phyloP scores from a whole-genome alignment of 2,329 filamentous ascomycete species.

The Epichloe typhina region DNA sequence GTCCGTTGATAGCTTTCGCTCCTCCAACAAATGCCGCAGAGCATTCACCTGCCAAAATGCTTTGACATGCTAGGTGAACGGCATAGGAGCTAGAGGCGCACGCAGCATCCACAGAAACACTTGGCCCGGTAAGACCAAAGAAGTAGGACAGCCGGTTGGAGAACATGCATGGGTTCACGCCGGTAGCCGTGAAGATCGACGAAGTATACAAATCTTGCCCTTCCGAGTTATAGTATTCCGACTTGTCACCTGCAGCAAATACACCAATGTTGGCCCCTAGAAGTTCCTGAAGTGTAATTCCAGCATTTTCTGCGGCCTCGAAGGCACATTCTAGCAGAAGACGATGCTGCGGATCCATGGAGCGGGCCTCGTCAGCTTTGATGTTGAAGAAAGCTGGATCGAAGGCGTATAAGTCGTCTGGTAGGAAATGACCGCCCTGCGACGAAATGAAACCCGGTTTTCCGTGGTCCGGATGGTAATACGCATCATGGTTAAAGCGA shows the following conservation, averaged over 20 bases:
- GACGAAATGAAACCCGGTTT: constrained; percentile 13
- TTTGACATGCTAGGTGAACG: constrained; percentile 21
- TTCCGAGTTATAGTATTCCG: not conserved
- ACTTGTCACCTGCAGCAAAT: constrained; percentile 9
- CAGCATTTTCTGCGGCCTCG: constrained; percentile 26
- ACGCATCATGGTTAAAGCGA: constrained; percentile 13
- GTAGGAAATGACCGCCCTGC: constrained; percentile 19
- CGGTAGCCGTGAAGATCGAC: not conserved
- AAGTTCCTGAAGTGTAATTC: constrained; percentile 9
- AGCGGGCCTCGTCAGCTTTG: constrained; percentile 2
- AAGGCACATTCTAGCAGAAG: constrained; percentile 24
- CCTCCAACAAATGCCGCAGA: constrained; percentile 13
- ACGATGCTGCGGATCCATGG: constrained; percentile 8
- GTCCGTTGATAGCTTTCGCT: constrained; percentile 11
- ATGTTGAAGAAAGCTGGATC: constrained; percentile 21
- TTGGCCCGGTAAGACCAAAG: constrained; percentile 23
- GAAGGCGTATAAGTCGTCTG: constrained; percentile 23
- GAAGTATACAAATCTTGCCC: not conserved
- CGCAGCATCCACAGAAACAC: constrained; percentile 25
- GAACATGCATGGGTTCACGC: constrained; percentile 4
- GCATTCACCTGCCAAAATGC: constrained; percentile 17
- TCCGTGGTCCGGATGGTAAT: constrained; percentile 18
- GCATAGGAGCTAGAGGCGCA: constrained; percentile 23
- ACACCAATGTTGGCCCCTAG: constrained; percentile 22
- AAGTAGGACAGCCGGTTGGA: constrained; percentile 23